Evolutionary conservation across 139 green algal species (phyloP), one percentile per base, ranked within the genome.

Genomic region (Picochlorum sp.): DNA sequence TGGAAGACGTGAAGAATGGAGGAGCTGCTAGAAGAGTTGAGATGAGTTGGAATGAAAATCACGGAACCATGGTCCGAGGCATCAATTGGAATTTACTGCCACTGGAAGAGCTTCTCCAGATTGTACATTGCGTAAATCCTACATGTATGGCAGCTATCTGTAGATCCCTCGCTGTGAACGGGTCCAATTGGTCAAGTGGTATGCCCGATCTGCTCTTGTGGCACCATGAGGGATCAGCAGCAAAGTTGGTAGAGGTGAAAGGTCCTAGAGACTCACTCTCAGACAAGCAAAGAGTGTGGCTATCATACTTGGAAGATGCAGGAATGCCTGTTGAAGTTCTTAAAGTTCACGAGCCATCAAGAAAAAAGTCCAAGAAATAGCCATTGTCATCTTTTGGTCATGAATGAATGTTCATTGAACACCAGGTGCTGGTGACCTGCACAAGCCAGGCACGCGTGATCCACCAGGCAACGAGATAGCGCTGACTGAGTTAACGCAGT

Each of bases 181-280:
- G 81, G 50, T 58, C 36, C 28, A 78, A 78, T 31, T 84, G 65
- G 70, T 36, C 55, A 62, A 69, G 81, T 28, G 86, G 84, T 33
- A 85, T 94, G 82, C 87, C 88, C 1, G 88, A 95, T 67, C 61
- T 96, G 69, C 64, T 95, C 65, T 76, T 96, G 61, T 95, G 85
- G 87, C 65, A 69, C 29, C 59, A 69, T 1, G 52, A 36, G 9
- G 32, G 31, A 33, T 36, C 33, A 8, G 44, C 55, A 2, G 67
- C 76, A 12, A 73, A 74, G 57, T 57, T 84, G 45, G 55, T 63
- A 18, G 80, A 87, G 47, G 82, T 81, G 5, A 80, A 92, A 72
- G 83, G 87, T 7, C 87, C 83, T 0, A 61, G 79, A 2, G 87
- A 96, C 65, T 61, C 73, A 9, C 75, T 96, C 59, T 86, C 74